Evolutionary conservation across 1,284 basidiomycete genomes (phyloP), one percentile per base, ranked within the genome.

Genomic region (Sanguinoderma infundibulare): DNA sequence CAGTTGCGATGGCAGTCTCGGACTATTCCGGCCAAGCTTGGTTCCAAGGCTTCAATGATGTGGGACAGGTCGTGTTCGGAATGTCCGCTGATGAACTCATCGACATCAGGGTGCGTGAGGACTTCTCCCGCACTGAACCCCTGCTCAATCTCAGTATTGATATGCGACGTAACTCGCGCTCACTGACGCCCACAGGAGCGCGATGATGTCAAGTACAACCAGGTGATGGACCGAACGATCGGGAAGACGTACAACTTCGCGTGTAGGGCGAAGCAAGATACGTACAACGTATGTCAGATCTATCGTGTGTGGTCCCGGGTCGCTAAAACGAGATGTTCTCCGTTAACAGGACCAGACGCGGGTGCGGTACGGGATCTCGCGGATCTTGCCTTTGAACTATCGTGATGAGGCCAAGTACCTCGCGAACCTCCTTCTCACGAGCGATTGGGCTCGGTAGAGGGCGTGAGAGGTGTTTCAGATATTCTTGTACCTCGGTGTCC

Each of bases 41-140:
- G 97, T 79, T 99, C 46, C 93, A 93, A 61, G 95, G 94, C 1
- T 99, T 99, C 82, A 98, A 99, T 74, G 98, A 99, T 15, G 87
- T 92, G 32, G 97, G 96, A 2, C 76, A 88, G 61, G 79, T 81
- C 22, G 77, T 98, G 14, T 88, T 99, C 66, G 92, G 87, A 35
- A 89, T 89, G 79, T 78, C 86, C 20, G 98, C 95, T 15, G 88
- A 95, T 71, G 90, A 97, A 46, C 77, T 98, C 34, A 78, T 91
- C 62, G 81, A 82, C 36, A 79, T 95, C 62, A 92, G 85, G 80
- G 93, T 89, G 58, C 52, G 77, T 75, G 56, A 32, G 20, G 24
- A n/a, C 17, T 17, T 36, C 38, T 38, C 9, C 10, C 54, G 53
- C n/a, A 9, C 17, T n/a, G 32, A 26, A 40, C 52, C 9, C n/a